Base-by-base conservation (phyloP, 73 alveolate species). In the Paramecium sonneborni region DNA sequence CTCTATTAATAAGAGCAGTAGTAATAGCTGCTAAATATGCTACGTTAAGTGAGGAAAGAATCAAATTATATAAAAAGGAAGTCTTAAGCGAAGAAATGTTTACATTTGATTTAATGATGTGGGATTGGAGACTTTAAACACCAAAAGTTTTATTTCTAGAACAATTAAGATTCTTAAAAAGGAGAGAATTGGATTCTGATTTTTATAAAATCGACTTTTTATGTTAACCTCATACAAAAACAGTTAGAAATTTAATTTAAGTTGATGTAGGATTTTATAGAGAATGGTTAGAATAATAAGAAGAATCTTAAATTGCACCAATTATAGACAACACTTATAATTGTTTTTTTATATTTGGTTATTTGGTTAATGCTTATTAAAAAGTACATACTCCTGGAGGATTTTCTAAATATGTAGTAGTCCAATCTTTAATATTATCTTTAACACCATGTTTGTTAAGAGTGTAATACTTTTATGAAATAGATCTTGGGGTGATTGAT, bases 11-110 rank as follows among this genome's bases (percentile, higher is more conserved):
- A n/a, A 74, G 87, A n/a, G 87, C 87, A 35, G 87, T 74, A 32
- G 87, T 74, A 7, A 74, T 74, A 14, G 87, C 87, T 14, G 87
- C 87, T n/a, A 74, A 74, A 74, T 74, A 74, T 74, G 87, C 87
- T 20, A 74, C 87, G 5, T 21, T 74, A 4, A 30, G 58, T 15
- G 62, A 28, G 3, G 87, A 74, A 35, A 74, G 87, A 74, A 74
- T 74, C 11, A 21, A 32, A 34, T 24, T 35, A 21, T 74, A 74
- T 12, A 74, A 74, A 74, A 0, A 28, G 4, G 57, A 74, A 14
- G 57, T 74, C 14, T 38, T 74, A 35, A 35, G 37, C 34, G 87
- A 74, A 74, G 87, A 74, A 74, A 21, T 74, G 20, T 74, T 74
- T 35, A 74, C 56, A 0, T 74, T 74, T 35, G 87, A 74, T 38